Percentiles rank a stretch among this genome's conserved stretches.
phyloP scores from a whole-genome alignment of 257 asterid species.

The Verbena officinalis region DNA sequence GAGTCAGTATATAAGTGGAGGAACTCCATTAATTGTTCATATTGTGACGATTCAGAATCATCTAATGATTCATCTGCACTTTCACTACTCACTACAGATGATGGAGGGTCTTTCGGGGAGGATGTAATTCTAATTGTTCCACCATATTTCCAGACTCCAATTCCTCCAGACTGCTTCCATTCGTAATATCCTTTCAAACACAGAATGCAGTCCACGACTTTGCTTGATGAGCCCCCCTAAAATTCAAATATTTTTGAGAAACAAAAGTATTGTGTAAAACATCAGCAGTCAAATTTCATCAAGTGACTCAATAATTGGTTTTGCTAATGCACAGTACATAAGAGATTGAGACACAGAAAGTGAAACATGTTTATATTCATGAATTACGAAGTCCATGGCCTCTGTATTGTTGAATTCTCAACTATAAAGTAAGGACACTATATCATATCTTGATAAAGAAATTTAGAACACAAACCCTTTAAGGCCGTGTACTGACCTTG shows the following conservation, averaged over 20 bases:
- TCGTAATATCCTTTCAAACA: constrained; percentile 87
- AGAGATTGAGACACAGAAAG: neutral
- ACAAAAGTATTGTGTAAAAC: too few relatives aligned
- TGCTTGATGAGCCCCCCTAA: constrained; percentile 92
- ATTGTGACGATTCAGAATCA: constrained; percentile 82
- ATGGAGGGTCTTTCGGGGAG: constrained; percentile 61
- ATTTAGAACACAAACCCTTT: neutral
- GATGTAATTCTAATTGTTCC: constrained; percentile 84
- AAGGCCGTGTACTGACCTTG: neutral
- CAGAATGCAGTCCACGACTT: constrained; percentile 91
- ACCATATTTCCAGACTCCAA: constrained; percentile 91
- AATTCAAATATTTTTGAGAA: constrained; percentile 17
- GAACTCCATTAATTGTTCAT: constrained; percentile 69
- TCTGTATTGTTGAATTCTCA: too few relatives aligned
- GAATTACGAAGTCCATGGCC: neutral
- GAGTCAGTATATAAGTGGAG: constrained; percentile 64
- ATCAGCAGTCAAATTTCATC: neutral
- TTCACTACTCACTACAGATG: constrained; percentile 31
- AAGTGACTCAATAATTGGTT: neutral
- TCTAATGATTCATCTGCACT: constrained; percentile 77
- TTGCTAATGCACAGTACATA: neutral
- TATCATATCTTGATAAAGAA: too few relatives aligned
- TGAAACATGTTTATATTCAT: neutral
- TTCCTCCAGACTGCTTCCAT: constrained; percentile 89
- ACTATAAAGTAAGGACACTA: too few relatives aligned